Conservation (phyloP, 768 basidiomycete species). For the Rhizopogon vinicolor region DNA sequence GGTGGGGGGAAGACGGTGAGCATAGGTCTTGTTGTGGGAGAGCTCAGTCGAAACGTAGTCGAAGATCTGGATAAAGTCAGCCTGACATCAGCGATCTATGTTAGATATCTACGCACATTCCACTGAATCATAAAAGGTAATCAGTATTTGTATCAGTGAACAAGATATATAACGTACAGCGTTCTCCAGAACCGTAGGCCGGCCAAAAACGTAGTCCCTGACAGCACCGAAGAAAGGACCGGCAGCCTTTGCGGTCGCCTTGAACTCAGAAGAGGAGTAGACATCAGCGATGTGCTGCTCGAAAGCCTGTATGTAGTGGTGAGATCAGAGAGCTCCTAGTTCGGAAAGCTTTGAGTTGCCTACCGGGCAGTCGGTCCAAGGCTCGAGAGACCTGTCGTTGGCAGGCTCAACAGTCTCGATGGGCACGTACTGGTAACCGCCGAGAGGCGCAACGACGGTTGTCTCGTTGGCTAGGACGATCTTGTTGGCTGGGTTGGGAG, state of each 20-base stretch:
- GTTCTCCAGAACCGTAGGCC: constrained; percentile 63
- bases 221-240: constrained; percentile 60
- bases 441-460: constrained; percentile 65
- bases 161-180: constrained; percentile 38
- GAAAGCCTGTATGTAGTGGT: constrained; percentile 43
- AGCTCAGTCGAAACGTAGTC: constrained; percentile 76
- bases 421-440: constrained; percentile 84
- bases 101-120: constrained; percentile 49
- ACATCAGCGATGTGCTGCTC: constrained; percentile 58
- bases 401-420: constrained; percentile 85
- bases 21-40: constrained; percentile 79
- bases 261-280: constrained; percentile 63
- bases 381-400: constrained; percentile 80
- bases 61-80: constrained; percentile 43
- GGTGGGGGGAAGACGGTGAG: constrained; percentile 75
- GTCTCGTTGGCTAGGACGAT: constrained; percentile 78
- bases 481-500: constrained; percentile 69
- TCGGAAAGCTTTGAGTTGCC: constrained; percentile 9
- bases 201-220: constrained; percentile 69
- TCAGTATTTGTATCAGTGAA: constrained; percentile 7
- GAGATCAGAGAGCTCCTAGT: constrained; percentile 8
- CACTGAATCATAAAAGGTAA: constrained; percentile 37
- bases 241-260: constrained; percentile 50
- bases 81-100: background rate
- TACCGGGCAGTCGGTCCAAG: constrained; percentile 66